Evolutionary conservation across 108 stramenopile genomes (phyloP).

Genomic region (Cyclotella baltica): DNA sequence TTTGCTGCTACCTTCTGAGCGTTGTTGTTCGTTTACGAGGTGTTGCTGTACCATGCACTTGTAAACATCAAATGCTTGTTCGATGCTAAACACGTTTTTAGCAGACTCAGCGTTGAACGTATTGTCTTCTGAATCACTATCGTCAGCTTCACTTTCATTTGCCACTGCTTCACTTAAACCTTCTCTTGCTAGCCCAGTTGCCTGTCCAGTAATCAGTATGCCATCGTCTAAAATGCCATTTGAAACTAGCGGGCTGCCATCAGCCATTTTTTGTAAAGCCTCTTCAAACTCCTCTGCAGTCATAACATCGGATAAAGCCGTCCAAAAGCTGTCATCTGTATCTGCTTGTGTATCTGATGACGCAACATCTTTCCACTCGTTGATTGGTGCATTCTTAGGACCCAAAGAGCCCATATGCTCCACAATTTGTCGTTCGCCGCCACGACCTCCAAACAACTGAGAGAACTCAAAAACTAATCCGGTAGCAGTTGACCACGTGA

Average conservation of each 20-base stretch:
- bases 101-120: neutral
- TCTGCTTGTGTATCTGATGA: neutral
- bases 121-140: neutral
- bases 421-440: neutral
- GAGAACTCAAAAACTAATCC: conserved; percentile 21
- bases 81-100: neutral
- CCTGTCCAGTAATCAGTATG: conserved; percentile 4
- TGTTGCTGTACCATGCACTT: neutral
- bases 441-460: conserved; percentile 8
- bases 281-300: neutral
- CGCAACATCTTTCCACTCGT: conserved; percentile 19
- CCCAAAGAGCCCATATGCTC: conserved; percentile 8
- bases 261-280: neutral
- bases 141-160: neutral
- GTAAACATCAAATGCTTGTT: neutral
- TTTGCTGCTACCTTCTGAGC: neutral
- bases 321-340: neutral
- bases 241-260: neutral
- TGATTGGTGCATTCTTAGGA: conserved; percentile 4
- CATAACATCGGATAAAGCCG: neutral
- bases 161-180: neutral
- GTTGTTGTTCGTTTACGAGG: neutral
- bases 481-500: conserved; percentile 3
- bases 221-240: conserved; percentile 5
- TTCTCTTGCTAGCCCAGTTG: conserved; percentile 3